phyloP scores from a whole-genome alignment of 1,284 basidiomycete species.

The Ceratobasidium theobromae region DNA sequence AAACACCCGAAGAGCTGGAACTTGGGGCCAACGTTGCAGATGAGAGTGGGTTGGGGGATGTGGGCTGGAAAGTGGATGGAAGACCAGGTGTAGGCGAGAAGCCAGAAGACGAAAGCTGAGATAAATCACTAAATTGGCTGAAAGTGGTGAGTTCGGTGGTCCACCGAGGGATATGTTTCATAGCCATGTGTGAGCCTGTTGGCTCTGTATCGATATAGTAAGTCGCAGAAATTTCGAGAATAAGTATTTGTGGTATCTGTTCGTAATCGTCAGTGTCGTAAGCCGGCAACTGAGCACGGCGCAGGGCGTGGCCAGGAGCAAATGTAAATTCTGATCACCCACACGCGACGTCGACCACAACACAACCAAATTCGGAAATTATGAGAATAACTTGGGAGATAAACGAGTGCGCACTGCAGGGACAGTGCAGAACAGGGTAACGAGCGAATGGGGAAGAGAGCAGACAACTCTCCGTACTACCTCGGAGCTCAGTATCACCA shows the following conservation, averaged over 20 bases:
- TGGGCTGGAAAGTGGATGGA: background rate
- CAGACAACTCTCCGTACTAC: background rate
- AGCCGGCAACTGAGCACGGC: conserved; percentile 7
- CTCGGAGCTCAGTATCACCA: background rate
- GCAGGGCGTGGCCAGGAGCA: conserved; percentile 24
- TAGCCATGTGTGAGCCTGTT: conserved; percentile 4
- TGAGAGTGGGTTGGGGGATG: background rate
- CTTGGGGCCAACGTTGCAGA: background rate
- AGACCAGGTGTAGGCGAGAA: background rate
- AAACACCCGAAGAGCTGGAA: background rate
- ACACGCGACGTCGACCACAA: conserved; percentile 27
- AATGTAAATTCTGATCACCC: conserved; percentile 7
- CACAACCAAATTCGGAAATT: conserved; percentile 24
- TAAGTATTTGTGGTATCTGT: conserved; percentile 15
- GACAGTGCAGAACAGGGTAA: background rate
- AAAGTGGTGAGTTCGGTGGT: background rate
- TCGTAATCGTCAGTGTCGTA: conserved; percentile 26
- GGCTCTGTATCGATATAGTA: too few species aligned
- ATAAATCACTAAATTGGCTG: background rate
- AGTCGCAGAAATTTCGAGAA: background rate
- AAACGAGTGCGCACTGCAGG: background rate
- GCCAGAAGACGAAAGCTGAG: background rate
- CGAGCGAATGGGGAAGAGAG: conserved; percentile 5
- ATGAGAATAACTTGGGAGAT: background rate
- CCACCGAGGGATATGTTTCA: background rate